Conservation (phyloP, 805 yeast species). For the Monosporozyma solicola region DNA sequence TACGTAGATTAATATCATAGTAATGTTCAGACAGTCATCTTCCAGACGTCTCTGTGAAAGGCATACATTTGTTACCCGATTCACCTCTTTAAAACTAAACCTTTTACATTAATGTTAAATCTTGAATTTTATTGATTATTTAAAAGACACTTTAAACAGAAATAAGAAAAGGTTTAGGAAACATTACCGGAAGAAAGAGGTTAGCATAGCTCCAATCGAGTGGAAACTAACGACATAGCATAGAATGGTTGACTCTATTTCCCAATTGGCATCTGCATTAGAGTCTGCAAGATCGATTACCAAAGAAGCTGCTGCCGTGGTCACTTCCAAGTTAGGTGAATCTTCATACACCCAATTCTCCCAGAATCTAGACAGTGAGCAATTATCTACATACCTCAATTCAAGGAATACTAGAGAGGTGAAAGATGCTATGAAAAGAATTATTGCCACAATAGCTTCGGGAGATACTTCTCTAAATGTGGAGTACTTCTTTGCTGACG, state of each 20-base stretch:
- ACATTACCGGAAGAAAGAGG: neutral
- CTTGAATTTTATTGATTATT: neutral
- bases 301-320: slow-evolving; percentile 74
- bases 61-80: neutral
- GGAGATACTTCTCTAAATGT: slow-evolving; percentile 33
- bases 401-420: slow-evolving; percentile 62
- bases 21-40: neutral
- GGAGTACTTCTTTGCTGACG: slow-evolving; percentile 63
- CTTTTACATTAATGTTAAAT: neutral
- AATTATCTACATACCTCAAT: slow-evolving; percentile 55
- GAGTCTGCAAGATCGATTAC: slow-evolving; percentile 76
- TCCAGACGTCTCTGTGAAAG: neutral
- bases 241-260: slow-evolving; percentile 47
- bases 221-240: neutral
- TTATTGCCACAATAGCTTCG: slow-evolving; percentile 38
- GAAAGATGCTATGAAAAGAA: slow-evolving; percentile 49
- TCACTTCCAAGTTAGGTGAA: slow-evolving; percentile 57
- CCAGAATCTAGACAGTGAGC: slow-evolving; percentile 47
- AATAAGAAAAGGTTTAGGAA: neutral
- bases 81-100: neutral
- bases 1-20: neutral
- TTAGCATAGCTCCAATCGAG: neutral
- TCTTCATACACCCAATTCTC: slow-evolving; percentile 40
- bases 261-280: slow-evolving; percentile 58
- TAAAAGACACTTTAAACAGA: neutral